Evolutionary conservation across 2,329 filamentous ascomycete species (phyloP).

Genomic region (Fusarium sp.): DNA sequence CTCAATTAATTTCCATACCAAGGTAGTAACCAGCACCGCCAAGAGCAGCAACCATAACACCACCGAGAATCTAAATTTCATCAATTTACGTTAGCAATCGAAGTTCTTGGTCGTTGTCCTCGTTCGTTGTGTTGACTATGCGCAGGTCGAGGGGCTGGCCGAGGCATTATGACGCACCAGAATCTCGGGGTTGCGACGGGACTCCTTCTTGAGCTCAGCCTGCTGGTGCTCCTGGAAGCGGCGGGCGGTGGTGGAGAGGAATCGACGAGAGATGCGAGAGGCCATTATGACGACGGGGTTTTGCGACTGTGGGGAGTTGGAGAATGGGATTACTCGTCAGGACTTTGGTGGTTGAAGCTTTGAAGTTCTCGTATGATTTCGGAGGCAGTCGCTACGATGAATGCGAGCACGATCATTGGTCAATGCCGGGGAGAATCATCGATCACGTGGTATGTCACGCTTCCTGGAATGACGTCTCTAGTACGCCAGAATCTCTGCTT

Average conservation of each 20-base stretch:
- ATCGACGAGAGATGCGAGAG: conserved; percentile 67
- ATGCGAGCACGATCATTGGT: conserved; percentile 45
- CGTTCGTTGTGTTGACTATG: conserved; percentile 11
- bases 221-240: conserved; percentile 61
- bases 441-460: conserved; percentile 40
- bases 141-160: conserved; percentile 28
- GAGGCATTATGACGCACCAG: conserved; percentile 58
- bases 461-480: conserved; percentile 35
- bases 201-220: conserved; percentile 66
- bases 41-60: conserved; percentile 90
- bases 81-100: conserved; percentile 33
- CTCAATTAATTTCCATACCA: conserved; percentile 62
- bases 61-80: conserved; percentile 80
- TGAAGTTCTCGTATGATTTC: conserved; percentile 52
- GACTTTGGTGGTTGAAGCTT: conserved; percentile 44
- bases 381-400: conserved; percentile 34
- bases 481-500: not conserved
- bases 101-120: conserved; percentile 3
- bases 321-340: conserved; percentile 35
- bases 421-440: conserved; percentile 38
- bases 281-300: conserved; percentile 61
- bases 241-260: conserved; percentile 67
- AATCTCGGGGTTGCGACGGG: conserved; percentile 65
- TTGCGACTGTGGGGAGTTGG: conserved; percentile 29
- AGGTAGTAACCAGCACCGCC: conserved; percentile 92